phyloP scores from a whole-genome alignment of 495 filamentous ascomycete species.

The Patellaria atrata region DNA sequence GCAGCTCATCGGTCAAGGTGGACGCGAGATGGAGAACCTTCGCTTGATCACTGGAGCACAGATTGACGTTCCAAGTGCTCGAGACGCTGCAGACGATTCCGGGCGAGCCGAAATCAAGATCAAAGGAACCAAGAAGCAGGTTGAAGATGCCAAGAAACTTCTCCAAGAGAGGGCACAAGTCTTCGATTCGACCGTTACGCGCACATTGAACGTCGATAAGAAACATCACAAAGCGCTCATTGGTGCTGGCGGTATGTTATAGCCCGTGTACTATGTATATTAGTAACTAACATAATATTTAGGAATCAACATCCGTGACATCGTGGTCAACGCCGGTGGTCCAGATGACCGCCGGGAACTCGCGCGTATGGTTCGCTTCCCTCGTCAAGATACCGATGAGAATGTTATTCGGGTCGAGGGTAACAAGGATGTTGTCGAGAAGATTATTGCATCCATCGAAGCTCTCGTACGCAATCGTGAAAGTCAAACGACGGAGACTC shows the following conservation, averaged over 20 bases:
- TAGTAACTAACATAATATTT: constrained; percentile 3
- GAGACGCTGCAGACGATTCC: constrained; percentile 44
- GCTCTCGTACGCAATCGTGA: constrained; percentile 64
- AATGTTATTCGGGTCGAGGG: constrained; percentile 79
- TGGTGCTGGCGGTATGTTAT: constrained; percentile 62
- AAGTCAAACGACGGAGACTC: constrained; percentile 54
- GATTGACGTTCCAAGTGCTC: constrained; percentile 72
- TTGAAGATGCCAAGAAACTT: constrained; percentile 76
- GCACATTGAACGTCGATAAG: constrained; percentile 74
- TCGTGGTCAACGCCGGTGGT: constrained; percentile 77
- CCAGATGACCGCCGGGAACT: constrained; percentile 67
- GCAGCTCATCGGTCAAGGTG: constrained; percentile 76
- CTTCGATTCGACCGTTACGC: constrained; percentile 74
- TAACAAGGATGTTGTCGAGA: constrained; percentile 65
- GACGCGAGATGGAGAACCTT: constrained; percentile 78
- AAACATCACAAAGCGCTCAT: constrained; percentile 86
- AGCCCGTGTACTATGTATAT: constrained; percentile 24
- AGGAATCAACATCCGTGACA: constrained; percentile 77
- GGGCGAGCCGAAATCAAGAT: constrained; percentile 69
- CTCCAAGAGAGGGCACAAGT: constrained; percentile 67
- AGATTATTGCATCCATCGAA: constrained; percentile 70
- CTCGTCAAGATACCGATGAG: constrained; percentile 62
- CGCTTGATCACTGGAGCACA: constrained; percentile 66
- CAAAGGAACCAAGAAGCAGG: constrained; percentile 79
- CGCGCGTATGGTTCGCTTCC: constrained; percentile 82